These are phyloP conservation scores for Alternaria atra DNA, from an alignment of 2,329 filamentous ascomycete genomes.

Conservation along the genomic window DNA sequence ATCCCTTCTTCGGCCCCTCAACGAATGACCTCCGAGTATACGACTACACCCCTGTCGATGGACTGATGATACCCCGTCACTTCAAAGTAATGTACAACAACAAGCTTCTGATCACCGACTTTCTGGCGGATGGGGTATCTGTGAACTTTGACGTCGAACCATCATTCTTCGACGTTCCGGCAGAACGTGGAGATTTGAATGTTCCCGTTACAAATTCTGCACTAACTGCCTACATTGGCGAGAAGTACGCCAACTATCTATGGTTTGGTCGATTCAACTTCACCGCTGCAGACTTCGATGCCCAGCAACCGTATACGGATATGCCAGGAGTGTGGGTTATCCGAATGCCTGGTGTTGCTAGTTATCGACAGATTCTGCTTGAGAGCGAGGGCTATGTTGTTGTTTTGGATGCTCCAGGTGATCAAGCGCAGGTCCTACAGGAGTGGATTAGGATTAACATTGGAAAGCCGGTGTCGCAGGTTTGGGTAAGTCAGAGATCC, in stretches of 20 bases:
- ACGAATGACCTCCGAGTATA: conserved; percentile 4
- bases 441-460: conserved; percentile 3
- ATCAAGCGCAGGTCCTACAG: background rate
- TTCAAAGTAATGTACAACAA: conserved; percentile 1
- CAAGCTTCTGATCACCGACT: background rate
- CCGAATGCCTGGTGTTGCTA: background rate
- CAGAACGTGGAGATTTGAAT: background rate
- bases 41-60: background rate
- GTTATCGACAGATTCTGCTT: conserved; percentile 3
- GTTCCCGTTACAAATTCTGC: background rate
- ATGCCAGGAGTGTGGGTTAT: conserved; percentile 1
- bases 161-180: background rate
- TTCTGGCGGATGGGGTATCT: background rate
- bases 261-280: background rate
- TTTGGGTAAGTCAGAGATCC: conserved; percentile 4
- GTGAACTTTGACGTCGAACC: background rate
- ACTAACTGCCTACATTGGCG: background rate
- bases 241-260: background rate
- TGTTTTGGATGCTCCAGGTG: conserved; percentile 4
- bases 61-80: background rate
- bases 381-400: conserved; percentile 1
- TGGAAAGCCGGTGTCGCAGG: conserved; percentile 3
- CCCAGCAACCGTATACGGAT: background rate
- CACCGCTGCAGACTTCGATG: background rate
- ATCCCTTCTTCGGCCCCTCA: conserved; percentile 3